Percentiles rank a stretch among this genome's conserved stretches.
Conservation (phyloP, 192 early-diverging fungal genomes). For the Entomortierella chlamydospora region DNA sequence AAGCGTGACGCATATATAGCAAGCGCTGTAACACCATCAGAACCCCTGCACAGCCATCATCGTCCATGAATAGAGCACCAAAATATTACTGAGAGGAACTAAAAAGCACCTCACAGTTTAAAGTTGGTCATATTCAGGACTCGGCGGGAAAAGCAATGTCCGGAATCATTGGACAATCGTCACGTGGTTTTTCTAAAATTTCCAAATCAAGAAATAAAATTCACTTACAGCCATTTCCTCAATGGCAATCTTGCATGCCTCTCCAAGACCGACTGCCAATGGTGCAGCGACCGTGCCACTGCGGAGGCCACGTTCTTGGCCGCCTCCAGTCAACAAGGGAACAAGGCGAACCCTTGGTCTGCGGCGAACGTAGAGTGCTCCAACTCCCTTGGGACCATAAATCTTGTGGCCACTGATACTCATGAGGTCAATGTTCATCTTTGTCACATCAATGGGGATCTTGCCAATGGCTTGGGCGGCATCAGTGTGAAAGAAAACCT, state of each 20-base stretch:
- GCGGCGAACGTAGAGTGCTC: slow-evolving; percentile 92
- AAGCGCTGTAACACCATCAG: slow-evolving; percentile 52
- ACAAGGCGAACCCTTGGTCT: slow-evolving; percentile 94
- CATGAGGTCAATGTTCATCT: slow-evolving; percentile 95
- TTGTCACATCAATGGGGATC: slow-evolving; percentile 91
- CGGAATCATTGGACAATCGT: slow-evolving; percentile 55
- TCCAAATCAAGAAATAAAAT: neutral
- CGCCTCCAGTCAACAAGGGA: slow-evolving; percentile 92
- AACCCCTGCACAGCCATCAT: slow-evolving; percentile 70
- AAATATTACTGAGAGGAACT: slow-evolving; percentile 4
- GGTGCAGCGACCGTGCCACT: slow-evolving; percentile 95
- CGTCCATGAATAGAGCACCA: slow-evolving; percentile 21
- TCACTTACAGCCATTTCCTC: slow-evolving; percentile 84
- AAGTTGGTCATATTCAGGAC: slow-evolving; percentile 18
- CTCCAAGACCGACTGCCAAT: slow-evolving; percentile 90
- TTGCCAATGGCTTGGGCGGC: slow-evolving; percentile 97
- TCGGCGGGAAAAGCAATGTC: slow-evolving; percentile 42
- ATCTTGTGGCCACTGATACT: slow-evolving; percentile 97
- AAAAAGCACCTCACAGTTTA: neutral
- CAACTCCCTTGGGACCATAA: slow-evolving; percentile 98
- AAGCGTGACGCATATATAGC: neutral
- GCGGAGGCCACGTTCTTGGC: slow-evolving; percentile 94
- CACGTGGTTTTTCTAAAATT: slow-evolving; percentile 25
- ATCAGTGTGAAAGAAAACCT: slow-evolving; percentile 97
- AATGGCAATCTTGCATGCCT: slow-evolving; percentile 81